Conservation (phyloP, 2,329 filamentous ascomycete genomes). For the Phialophora verrucosa region DNA sequence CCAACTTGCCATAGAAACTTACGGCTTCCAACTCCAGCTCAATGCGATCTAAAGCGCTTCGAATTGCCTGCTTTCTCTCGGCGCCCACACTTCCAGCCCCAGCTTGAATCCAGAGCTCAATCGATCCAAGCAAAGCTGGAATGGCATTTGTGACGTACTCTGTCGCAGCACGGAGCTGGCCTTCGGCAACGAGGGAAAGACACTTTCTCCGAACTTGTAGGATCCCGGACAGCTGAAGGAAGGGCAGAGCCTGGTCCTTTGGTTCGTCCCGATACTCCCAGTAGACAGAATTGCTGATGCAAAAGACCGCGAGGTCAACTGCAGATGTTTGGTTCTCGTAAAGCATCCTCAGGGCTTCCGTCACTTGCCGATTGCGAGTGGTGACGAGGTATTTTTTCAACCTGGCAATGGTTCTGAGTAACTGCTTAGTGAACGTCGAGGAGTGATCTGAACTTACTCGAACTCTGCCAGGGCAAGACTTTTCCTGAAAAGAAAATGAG, state of each 20-base stretch:
- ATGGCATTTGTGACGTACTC: conserved; percentile 20
- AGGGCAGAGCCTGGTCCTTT: conserved; percentile 9
- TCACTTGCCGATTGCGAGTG: conserved; percentile 16
- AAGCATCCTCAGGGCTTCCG: not conserved
- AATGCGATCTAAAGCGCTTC: conserved; percentile 10
- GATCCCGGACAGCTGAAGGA: conserved; percentile 17
- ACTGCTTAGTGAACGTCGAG: conserved; percentile 2
- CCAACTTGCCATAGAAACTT: conserved; percentile 2
- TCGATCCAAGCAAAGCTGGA: conserved; percentile 20
- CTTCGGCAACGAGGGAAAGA: conserved; percentile 15
- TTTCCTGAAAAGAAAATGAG: not conserved
- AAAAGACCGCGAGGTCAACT: conserved; percentile 18
- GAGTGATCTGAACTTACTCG: conserved; percentile 12
- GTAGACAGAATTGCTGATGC: conserved; percentile 14
- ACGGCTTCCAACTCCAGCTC: conserved; percentile 10
- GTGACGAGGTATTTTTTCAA: conserved; percentile 14
- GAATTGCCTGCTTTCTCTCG: conserved; percentile 21
- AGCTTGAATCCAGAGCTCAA: conserved; percentile 23
- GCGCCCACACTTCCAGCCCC: conserved; percentile 13
- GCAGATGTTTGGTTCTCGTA: conserved; percentile 5
- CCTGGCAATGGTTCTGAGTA: conserved; percentile 4
- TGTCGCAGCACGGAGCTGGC: conserved; percentile 17
- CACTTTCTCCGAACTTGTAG: conserved; percentile 18
- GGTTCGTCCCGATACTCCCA: conserved; percentile 16
- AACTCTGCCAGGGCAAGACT: not conserved